Conservation (phyloP, 139 green algal species). For the Micromonas commoda region DNA sequence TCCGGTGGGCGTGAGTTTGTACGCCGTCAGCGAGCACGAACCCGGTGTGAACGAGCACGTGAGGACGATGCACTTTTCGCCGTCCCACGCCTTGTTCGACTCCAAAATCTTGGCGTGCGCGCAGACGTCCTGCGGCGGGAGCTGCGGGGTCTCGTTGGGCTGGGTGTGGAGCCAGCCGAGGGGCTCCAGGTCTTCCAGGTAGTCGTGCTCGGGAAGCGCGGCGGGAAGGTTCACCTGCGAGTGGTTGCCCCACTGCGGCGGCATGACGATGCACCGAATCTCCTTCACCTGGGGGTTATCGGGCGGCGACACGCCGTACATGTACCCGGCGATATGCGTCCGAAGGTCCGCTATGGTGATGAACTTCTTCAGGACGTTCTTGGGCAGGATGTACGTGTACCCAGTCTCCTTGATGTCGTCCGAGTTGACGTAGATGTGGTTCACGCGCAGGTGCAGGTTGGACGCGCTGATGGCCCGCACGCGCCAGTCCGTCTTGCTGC, state of each 20-base stretch:
- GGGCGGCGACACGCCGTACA: slow-evolving; percentile 91
- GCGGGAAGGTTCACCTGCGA: slow-evolving; percentile 80
- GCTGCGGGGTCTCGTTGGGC: slow-evolving; percentile 89
- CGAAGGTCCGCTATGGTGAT: slow-evolving; percentile 95
- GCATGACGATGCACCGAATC: slow-evolving; percentile 89
- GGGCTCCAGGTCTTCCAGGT: slow-evolving; percentile 92
- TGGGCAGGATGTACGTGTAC: slow-evolving; percentile 98
- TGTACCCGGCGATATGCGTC: slow-evolving; percentile 78
- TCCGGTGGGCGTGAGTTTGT: slow-evolving; percentile 89
- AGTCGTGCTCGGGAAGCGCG: slow-evolving; percentile 86
- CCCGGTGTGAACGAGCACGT: slow-evolving; percentile 94
- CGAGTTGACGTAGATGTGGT: slow-evolving; percentile 98
- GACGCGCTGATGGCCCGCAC: slow-evolving; percentile 90
- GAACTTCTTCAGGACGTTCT: slow-evolving; percentile 99
- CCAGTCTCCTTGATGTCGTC: slow-evolving; percentile 90
- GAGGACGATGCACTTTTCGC: slow-evolving; percentile 87
- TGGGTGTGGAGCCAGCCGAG: slow-evolving; percentile 98
- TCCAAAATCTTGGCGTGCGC: slow-evolving; percentile 92
- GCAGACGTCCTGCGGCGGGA: slow-evolving; percentile 84
- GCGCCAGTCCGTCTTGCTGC: slow-evolving; percentile 95
- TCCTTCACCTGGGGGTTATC: slow-evolving; percentile 97
- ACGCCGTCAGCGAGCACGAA: slow-evolving; percentile 85
- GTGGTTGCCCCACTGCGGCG: slow-evolving; percentile 96
- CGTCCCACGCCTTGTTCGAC: slow-evolving; percentile 87
- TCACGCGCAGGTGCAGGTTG: slow-evolving; percentile 97